A percentile compares a stretch with the other conserved stretches of the same genome.
Evolutionary conservation across 345 rosid genomes (phyloP).

Genomic region (Dimocarpus longan): DNA sequence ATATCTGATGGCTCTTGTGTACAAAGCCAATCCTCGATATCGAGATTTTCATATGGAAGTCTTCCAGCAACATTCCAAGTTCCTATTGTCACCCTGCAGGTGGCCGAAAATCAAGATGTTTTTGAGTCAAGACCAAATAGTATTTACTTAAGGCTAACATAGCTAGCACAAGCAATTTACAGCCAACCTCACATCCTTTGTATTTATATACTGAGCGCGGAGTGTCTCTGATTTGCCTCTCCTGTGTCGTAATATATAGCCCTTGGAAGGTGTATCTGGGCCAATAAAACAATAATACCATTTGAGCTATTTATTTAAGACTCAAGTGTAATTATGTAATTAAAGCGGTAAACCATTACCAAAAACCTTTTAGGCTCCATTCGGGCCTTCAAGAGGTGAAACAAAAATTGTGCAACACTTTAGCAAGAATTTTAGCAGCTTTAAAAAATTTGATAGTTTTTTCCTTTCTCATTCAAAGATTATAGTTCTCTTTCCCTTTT

Average conservation of each 20-base stretch:
- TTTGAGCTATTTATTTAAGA: constrained; percentile 15
- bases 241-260: constrained; percentile 62
- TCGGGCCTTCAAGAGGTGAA: not conserved
- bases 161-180: constrained; percentile 5
- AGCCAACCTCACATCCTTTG: constrained; percentile 86
- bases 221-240: constrained; percentile 96
- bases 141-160: not conserved
- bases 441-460: not conserved
- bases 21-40: constrained; percentile 88
- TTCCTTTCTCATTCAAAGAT: not conserved
- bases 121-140: constrained; percentile 1
- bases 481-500: not conserved
- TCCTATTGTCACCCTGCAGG: constrained; percentile 70
- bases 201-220: constrained; percentile 87
- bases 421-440: not conserved
- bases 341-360: not conserved
- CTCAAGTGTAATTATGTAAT: not conserved
- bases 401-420: not conserved
- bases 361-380: not conserved
- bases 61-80: constrained; percentile 99
- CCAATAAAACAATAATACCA: constrained; percentile 21
- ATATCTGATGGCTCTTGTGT: constrained; percentile 81
- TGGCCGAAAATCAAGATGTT: constrained; percentile 8
- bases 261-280: constrained; percentile 51
- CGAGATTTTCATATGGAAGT: constrained; percentile 69